Percentiles rank a stretch among this genome's conserved stretches.
Evolutionary conservation across 2,329 filamentous ascomycete genomes (phyloP).

Genomic region (Aphanocladium album): DNA sequence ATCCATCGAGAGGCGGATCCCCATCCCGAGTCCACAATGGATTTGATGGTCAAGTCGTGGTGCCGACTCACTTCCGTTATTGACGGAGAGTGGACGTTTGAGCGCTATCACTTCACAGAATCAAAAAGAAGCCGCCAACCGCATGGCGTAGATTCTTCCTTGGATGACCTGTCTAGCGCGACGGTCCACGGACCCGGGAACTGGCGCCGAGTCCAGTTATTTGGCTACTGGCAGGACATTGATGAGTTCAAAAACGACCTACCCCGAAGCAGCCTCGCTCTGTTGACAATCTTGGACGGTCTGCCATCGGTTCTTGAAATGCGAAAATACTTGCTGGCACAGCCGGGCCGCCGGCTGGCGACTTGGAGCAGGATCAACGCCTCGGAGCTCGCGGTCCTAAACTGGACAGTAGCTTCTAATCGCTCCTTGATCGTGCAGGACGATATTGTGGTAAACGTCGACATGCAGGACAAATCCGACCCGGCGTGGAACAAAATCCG

Average conservation of each 20-base stretch:
- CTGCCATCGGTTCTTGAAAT: conserved; percentile 60
- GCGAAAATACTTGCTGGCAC: conserved; percentile 40
- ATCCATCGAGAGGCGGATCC: not conserved
- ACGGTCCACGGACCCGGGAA: not conserved
- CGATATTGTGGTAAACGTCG: conserved; percentile 32
- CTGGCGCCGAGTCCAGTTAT: conserved; percentile 16
- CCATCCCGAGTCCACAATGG: not conserved
- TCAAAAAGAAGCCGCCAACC: not conserved
- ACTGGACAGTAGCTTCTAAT: conserved; percentile 90
- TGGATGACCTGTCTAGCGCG: not conserved
- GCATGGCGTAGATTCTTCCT: not conserved
- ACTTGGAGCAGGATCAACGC: conserved; percentile 54
- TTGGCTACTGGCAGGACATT: conserved; percentile 21
- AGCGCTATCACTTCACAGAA: not conserved
- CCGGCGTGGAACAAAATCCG: conserved; percentile 39
- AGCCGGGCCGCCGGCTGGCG: conserved; percentile 35
- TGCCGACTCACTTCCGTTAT: not conserved
- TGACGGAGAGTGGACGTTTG: conserved; percentile 1
- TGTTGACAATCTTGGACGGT: conserved; percentile 48
- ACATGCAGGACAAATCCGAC: not conserved
- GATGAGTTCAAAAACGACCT: conserved; percentile 17
- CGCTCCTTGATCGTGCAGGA: conserved; percentile 80
- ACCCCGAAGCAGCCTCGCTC: conserved; percentile 15
- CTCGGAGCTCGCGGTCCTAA: conserved; percentile 62
- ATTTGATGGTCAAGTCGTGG: not conserved